Base-by-base conservation (phyloP, 805 yeast genomes). In the Metschnikowia santaceciliae region DNA sequence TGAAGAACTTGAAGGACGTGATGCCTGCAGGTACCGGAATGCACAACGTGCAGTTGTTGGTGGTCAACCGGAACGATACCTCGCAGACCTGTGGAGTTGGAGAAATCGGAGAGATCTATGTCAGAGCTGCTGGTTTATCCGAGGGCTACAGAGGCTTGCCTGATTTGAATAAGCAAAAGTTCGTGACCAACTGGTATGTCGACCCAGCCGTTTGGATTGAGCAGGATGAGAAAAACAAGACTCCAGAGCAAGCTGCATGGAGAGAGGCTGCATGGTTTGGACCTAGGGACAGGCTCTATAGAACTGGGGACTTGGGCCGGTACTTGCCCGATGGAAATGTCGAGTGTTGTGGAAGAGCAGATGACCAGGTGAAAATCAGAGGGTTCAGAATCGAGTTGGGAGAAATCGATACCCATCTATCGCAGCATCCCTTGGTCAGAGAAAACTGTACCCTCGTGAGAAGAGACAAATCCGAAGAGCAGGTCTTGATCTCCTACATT, bases 21-120 rank as follows among this genome's bases (percentile, higher is more conserved):
- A 90, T 94, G 86, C 98, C 99, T 49, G 99, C 99, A 15, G 99
- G 99, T 55, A 85, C 82, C 61, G 99, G 99, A 68, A 94, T 94
- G 99, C 70, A 79, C 52, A 91, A 94, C 64, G 99, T 94, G 38
- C 99, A 94, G 68, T 74, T 94, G 52, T 77, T 95, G 51, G 96
- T 94, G 53, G 97, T 94, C 38, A 94, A 95, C 75, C 79, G 98
- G 66, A 76, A 88, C 61, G 96, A 92, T 62, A 80, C 87, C 52
- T 79, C 89, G 17, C 95, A 90, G 71, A 82, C 94, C 6, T 94
- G 99, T 76, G 99, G 97, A 70, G 90, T 94, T 56, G 99, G 99
- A 59, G 99, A 94, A 71, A 94, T 94, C 54, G 99, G 99, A 64
- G 99, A 94, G 69, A 91, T 94, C 55, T 94, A 94, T 64, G 98